phyloP scores from a whole-genome alignment of 805 yeast genomes.

The Tetrapisispora namnaoensis region DNA sequence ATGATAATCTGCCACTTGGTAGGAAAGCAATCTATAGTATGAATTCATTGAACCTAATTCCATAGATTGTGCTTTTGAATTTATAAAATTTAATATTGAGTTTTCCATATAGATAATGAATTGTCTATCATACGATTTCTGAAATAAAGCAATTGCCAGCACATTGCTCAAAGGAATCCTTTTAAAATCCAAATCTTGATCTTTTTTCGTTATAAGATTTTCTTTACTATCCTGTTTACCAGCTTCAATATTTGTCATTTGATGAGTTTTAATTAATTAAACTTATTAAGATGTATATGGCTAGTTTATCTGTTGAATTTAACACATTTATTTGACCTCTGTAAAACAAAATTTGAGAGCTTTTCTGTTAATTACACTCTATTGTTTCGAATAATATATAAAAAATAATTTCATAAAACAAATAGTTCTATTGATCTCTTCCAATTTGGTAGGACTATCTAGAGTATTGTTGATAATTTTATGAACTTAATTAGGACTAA shows the following conservation, averaged over 20 bases:
- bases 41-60: slow-evolving; percentile 52
- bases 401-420: too few relatives aligned
- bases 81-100: slow-evolving; percentile 38
- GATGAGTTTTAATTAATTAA: too few relatives aligned
- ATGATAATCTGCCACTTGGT: slow-evolving; percentile 62
- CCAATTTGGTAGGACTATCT: too few relatives aligned
- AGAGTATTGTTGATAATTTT: too few relatives aligned
- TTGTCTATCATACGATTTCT: slow-evolving; percentile 36
- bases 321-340: too few relatives aligned
- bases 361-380: too few relatives aligned
- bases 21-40: slow-evolving; percentile 56
- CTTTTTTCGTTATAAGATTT: background rate
- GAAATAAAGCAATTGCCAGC: slow-evolving; percentile 33
- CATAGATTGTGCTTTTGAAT: slow-evolving; percentile 32
- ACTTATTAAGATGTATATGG: too few relatives aligned
- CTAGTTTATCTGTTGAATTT: background rate
- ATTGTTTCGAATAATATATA: too few relatives aligned
- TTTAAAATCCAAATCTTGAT: background rate
- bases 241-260: background rate
- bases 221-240: background rate
- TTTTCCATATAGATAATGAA: slow-evolving; percentile 43
- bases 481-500: too few relatives aligned
- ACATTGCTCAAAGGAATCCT: slow-evolving; percentile 22
- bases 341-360: too few relatives aligned
- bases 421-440: too few relatives aligned